Percentiles rank a stretch among this genome's conserved stretches.
Evolutionary conservation across 2,329 filamentous ascomycete species (phyloP).

Genomic region (Massarina eburnea): DNA sequence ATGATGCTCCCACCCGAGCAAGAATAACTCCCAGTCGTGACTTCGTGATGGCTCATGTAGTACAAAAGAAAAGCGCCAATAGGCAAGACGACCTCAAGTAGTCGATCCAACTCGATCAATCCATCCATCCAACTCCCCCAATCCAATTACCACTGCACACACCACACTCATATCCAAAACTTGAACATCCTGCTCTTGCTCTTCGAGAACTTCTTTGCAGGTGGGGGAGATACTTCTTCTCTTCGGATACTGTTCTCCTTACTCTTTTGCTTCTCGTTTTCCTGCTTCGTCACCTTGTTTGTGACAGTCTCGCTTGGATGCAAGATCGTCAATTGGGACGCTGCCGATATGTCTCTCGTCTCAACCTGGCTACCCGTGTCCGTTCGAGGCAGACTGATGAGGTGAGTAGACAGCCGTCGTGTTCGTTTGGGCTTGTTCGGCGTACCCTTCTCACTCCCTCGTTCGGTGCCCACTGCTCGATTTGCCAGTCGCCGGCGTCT

Average conservation of each 20-base stretch:
- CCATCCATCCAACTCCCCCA: slow-evolving; percentile 11
- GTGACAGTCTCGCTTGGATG: slow-evolving; percentile 11
- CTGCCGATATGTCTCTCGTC: slow-evolving; percentile 19
- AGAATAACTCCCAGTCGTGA: slow-evolving; percentile 13
- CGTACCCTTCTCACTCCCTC: slow-evolving; percentile 23
- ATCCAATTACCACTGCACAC: background rate
- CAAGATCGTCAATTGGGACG: slow-evolving; percentile 22
- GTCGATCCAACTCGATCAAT: slow-evolving; percentile 2
- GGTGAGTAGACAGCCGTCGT: slow-evolving; percentile 34
- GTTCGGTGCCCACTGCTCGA: slow-evolving; percentile 23
- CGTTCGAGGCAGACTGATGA: slow-evolving; percentile 32
- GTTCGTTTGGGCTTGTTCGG: slow-evolving; percentile 28
- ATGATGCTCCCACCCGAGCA: slow-evolving; percentile 4
- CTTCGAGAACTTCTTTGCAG: slow-evolving; percentile 32
- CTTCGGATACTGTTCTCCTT: slow-evolving; percentile 15
- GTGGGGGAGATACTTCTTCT: slow-evolving; percentile 13
- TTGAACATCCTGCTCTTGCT: slow-evolving; percentile 41
- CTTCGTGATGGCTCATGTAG: slow-evolving; percentile 13
- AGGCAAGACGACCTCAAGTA: slow-evolving; percentile 1
- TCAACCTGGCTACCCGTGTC: slow-evolving; percentile 21
- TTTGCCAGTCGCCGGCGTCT: slow-evolving; percentile 33
- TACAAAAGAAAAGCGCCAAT: background rate
- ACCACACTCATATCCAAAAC: slow-evolving; percentile 32
- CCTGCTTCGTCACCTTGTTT: slow-evolving; percentile 8
- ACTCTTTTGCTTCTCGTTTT: slow-evolving; percentile 20